Conservation (phyloP, 140 eudicot genomes). For the Erigeron philadelphicus region DNA sequence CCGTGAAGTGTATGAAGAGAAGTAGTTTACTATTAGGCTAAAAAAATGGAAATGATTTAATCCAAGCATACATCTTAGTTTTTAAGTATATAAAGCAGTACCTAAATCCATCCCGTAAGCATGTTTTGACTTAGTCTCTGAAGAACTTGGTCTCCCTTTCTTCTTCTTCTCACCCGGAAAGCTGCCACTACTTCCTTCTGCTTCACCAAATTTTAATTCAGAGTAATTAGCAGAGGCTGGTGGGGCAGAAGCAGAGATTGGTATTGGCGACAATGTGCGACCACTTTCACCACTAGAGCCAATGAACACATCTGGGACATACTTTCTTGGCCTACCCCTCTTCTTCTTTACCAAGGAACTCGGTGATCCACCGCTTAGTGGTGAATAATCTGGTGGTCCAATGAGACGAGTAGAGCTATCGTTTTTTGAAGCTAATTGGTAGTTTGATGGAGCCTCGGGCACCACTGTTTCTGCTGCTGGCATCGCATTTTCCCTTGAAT, state of each 20-base stretch:
- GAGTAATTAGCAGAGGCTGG: constrained; percentile 35
- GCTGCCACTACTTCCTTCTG: constrained; percentile 43
- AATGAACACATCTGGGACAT: constrained; percentile 44
- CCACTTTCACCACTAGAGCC: constrained; percentile 22
- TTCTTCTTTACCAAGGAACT: constrained; percentile 52
- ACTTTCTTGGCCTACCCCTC: constrained; percentile 86
- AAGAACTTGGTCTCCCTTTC: constrained; percentile 31
- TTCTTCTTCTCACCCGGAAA: constrained; percentile 34
- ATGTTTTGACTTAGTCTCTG: constrained; percentile 37
- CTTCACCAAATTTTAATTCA: constrained; percentile 30
- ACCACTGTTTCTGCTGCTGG: constrained; percentile 45
- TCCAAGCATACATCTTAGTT: background rate
- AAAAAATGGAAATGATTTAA: background rate
- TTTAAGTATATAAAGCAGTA: constrained; percentile 15
- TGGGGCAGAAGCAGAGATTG: constrained; percentile 49
- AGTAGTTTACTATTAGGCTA: too few species aligned
- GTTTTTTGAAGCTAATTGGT: constrained; percentile 45
- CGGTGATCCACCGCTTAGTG: constrained; percentile 20
- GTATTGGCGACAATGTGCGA: constrained; percentile 40
- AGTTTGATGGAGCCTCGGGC: constrained; percentile 49
- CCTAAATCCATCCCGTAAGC: constrained; percentile 43
- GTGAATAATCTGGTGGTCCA: constrained; percentile 26
- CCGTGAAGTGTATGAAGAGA: too few species aligned
- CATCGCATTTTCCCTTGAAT: constrained; percentile 35
- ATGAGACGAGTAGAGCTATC: constrained; percentile 29